These are phyloP conservation scores for Microsporum audouinii DNA, from an alignment of 2,329 filamentous ascomycete genomes.

Conservation along the genomic window DNA sequence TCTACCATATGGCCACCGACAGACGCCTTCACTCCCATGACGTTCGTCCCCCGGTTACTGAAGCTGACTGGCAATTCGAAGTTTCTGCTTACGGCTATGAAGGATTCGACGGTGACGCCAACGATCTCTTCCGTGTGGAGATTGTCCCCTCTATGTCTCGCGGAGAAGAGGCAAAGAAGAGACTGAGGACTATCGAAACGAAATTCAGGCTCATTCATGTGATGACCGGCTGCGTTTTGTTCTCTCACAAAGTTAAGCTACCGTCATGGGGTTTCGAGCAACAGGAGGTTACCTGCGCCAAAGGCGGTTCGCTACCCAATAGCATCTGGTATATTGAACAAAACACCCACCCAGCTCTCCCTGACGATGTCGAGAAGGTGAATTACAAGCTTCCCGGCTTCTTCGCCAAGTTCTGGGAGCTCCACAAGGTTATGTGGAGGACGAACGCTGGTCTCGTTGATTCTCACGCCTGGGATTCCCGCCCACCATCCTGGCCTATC, in stretches of 20 bases:
- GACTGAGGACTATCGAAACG: constrained; percentile 84
- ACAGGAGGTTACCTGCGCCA: constrained; percentile 96
- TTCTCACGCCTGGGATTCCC: constrained; percentile 95
- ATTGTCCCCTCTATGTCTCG: constrained; percentile 86
- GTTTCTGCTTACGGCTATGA: constrained; percentile 96
- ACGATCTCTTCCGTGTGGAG: constrained; percentile 88
- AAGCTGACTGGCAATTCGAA: constrained; percentile 91
- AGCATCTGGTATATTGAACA: constrained; percentile 93
- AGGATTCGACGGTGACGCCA: constrained; percentile 91
- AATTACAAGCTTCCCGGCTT: constrained; percentile 94
- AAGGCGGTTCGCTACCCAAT: constrained; percentile 83
- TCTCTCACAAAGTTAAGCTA: constrained; percentile 98
- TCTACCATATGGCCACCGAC: constrained; percentile 75
- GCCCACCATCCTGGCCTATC: constrained; percentile 84
- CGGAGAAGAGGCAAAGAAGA: constrained; percentile 64
- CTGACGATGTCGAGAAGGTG: constrained; percentile 71
- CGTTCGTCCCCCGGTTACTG: constrained; percentile 70
- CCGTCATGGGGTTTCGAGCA: constrained; percentile 97
- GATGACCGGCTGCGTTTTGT: constrained; percentile 92
- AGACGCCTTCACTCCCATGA: constrained; percentile 84
- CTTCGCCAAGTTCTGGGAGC: constrained; percentile 94
- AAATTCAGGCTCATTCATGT: constrained; percentile 92
- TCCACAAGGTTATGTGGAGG: constrained; percentile 97
- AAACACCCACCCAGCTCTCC: constrained; percentile 72
- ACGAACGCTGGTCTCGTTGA: constrained; percentile 95